A percentile compares a stretch with the other conserved stretches of the same genome.
phyloP scores from a whole-genome alignment of 177 flowering plant genomes.

The Vitis hybrid region DNA sequence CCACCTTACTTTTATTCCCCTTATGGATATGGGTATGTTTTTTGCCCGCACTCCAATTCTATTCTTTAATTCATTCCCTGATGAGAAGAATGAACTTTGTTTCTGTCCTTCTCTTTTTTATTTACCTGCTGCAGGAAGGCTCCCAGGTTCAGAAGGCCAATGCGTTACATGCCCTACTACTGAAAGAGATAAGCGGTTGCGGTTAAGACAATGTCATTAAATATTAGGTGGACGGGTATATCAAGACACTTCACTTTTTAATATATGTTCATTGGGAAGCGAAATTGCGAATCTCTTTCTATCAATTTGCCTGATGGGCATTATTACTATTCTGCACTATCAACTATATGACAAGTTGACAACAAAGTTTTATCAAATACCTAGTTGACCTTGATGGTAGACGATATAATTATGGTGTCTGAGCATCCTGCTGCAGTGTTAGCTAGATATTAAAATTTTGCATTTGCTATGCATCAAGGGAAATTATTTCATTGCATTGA shows the following conservation, averaged over 20 bases:
- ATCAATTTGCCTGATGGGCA: background rate
- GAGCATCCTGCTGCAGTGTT: background rate
- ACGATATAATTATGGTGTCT: background rate
- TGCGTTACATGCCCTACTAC: conserved; percentile 83
- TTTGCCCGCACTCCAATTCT: background rate
- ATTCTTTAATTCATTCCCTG: background rate
- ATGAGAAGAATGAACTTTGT: background rate
- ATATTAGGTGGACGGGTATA: background rate
- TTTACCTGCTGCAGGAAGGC: conserved; percentile 55
- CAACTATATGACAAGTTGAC: too few relatives aligned
- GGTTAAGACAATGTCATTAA: background rate
- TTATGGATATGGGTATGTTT: conserved; percentile 80
- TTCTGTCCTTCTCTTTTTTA: background rate
- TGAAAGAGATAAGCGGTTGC: conserved; percentile 17
- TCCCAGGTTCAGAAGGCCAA: conserved; percentile 83
- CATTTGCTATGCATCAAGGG: too few relatives aligned
- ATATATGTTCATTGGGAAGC: background rate
- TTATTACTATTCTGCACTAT: background rate
- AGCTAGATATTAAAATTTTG: too few relatives aligned
- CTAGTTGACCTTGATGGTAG: too few relatives aligned
- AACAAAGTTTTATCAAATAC: too few relatives aligned
- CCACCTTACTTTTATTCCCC: conserved; percentile 79
- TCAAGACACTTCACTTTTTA: background rate
- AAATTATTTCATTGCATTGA: too few relatives aligned
- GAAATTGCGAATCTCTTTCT: background rate